Base-by-base conservation (phyloP, 345 rosid genomes). In the Bruguiera gymnorhiza region DNA sequence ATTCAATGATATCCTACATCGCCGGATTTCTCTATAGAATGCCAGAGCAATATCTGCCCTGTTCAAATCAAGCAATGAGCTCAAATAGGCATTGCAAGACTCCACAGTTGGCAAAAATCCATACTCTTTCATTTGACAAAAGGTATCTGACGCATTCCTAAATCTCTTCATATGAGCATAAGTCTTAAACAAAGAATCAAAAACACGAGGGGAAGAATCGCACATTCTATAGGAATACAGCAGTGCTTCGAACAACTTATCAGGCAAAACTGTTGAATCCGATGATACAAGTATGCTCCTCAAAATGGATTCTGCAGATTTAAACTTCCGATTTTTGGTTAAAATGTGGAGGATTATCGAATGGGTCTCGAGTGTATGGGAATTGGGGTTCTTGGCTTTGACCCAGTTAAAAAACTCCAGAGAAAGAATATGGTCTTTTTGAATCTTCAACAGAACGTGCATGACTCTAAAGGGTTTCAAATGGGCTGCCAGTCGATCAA, bases 81-180 rank as follows among this genome's bases (percentile, higher is more conserved):
- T 87, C 84, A 93, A 60, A 79, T 78, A 93, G 16, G 93, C 89
- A 60, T 93, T 93, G 78, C 97, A 91, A 27, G 98, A 91, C 72
- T 89, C 88, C 32, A 89, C 73, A 10, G 76, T 80, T 0, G 97
- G 97, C 59, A 86, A 65, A 62, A 89, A 81, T 2, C 97, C 97
- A 24, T 84, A 89, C 50, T 73, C 88, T 78, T 73, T 91, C 94
- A 93, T 93, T 68, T 66, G 75, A 53, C 24, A 29, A 79, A 88
- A 93, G 1, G 85, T 67, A 72, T 85, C 85, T 0, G 86, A 83
- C 4, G 98, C 96, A 62, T 79, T 63, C 80, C 97, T 80, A 50
- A 91, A 83, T 82, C 84, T 93, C 78, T 82, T 91, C 86, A 83
- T 13, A 65, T 83, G 96, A 1, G 94, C 92, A 55, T 67, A 84